Conservation (phyloP, 148 eudicot species). For the Dysphania ambrosioides region DNA sequence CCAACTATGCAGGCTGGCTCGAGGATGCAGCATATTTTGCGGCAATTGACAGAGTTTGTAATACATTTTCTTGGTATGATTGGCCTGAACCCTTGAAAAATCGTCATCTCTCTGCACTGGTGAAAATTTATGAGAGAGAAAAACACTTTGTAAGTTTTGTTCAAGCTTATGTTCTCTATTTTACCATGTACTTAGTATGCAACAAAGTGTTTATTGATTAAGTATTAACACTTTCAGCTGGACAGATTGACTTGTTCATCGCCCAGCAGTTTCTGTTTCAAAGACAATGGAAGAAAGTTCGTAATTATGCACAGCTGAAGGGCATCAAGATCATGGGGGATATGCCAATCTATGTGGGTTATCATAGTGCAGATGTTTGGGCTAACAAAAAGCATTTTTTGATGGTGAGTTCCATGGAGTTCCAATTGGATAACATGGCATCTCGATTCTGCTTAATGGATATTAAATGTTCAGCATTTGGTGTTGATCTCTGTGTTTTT, state of each 20-base stretch:
- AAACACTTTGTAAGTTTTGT: slow-evolving; percentile 68
- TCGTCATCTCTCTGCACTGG: slow-evolving; percentile 83
- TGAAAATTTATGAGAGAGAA: slow-evolving; percentile 66
- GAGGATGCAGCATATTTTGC: slow-evolving; percentile 98
- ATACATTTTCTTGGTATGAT: slow-evolving; percentile 76
- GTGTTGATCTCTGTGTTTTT: too few species aligned
- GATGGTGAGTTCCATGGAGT: slow-evolving; percentile 67
- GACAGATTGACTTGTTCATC: slow-evolving; percentile 75
- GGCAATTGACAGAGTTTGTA: slow-evolving; percentile 66
- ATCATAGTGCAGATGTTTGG: slow-evolving; percentile 99
- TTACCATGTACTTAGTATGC: slow-evolving; percentile 6
- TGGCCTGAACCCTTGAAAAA: slow-evolving; percentile 94
- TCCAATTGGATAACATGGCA: neutral
- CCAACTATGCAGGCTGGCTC: slow-evolving; percentile 75
- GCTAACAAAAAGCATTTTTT: slow-evolving; percentile 78
- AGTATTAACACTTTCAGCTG: slow-evolving; percentile 32
- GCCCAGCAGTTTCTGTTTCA: slow-evolving; percentile 93
- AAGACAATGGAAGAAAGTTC: slow-evolving; percentile 91
- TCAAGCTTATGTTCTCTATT: slow-evolving; percentile 6
- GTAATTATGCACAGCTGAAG: slow-evolving; percentile 60
- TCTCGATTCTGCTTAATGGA: neutral
- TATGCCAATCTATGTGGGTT: slow-evolving; percentile 99
- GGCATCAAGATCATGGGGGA: slow-evolving; percentile 97
- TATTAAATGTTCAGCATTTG: slow-evolving; percentile 1
- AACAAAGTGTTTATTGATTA: slow-evolving; percentile 24